These are phyloP conservation scores for Yamadazyma pseudoaaseri DNA, from an alignment of 1,139 yeast genomes.

Conservation along the genomic window DNA sequence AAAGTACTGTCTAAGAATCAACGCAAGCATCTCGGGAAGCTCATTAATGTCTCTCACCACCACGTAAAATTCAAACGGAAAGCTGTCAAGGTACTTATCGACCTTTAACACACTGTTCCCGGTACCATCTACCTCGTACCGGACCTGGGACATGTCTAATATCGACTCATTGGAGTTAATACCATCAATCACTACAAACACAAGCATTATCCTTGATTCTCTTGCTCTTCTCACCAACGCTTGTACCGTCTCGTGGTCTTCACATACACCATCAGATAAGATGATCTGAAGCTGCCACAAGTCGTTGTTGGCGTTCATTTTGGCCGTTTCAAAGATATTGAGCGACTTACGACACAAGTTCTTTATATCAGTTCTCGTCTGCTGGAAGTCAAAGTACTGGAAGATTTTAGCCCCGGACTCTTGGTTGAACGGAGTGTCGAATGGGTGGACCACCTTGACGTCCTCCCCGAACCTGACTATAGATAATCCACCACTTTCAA, in stretches of 20 bases:
- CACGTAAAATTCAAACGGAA: slow-evolving; percentile 96
- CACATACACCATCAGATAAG: slow-evolving; percentile 95
- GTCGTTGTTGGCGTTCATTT: slow-evolving; percentile 55
- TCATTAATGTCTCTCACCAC: slow-evolving; percentile 88
- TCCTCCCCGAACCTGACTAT: slow-evolving; percentile 89
- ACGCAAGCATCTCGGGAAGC: slow-evolving; percentile 86
- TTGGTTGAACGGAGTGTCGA: slow-evolving; percentile 74
- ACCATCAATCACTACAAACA: slow-evolving; percentile 92
- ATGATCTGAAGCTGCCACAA: slow-evolving; percentile 94
- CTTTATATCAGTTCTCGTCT: slow-evolving; percentile 80
- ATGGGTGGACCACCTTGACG: slow-evolving; percentile 84
- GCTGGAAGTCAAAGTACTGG: slow-evolving; percentile 90
- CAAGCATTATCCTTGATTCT: slow-evolving; percentile 91
- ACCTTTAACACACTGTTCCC: slow-evolving; percentile 78
- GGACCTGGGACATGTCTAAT: slow-evolving; percentile 92
- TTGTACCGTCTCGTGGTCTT: slow-evolving; percentile 81
- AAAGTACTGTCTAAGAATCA: slow-evolving; percentile 89
- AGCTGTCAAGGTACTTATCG: slow-evolving; percentile 81
- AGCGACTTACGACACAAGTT: slow-evolving; percentile 72
- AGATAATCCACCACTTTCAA: slow-evolving; percentile 92
- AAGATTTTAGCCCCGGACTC: slow-evolving; percentile 83
- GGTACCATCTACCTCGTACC: slow-evolving; percentile 62
- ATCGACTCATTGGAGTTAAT: slow-evolving; percentile 82
- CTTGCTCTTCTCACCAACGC: slow-evolving; percentile 87
- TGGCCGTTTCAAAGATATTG: slow-evolving; percentile 70